These are phyloP conservation scores for Plectranthus barbatus DNA, from an alignment of 257 asterid genomes.

Conservation along the genomic window DNA sequence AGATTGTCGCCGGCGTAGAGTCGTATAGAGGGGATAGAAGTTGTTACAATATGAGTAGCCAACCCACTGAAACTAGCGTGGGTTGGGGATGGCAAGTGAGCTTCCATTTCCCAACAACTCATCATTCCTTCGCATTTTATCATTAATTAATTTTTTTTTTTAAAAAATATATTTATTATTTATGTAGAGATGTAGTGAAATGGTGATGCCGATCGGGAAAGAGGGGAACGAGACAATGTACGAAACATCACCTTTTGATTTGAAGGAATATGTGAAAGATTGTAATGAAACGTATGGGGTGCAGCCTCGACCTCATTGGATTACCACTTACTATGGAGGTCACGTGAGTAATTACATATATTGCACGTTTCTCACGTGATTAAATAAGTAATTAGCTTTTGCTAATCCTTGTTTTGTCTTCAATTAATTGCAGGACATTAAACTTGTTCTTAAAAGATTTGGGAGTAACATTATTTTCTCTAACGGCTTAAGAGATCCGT, in stretches of 20 bases:
- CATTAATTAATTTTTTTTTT: too few species aligned
- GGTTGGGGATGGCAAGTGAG: conserved; percentile 82
- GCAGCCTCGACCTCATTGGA: conserved; percentile 45
- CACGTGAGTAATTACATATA: conserved; percentile 23
- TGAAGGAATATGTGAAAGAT: not conserved
- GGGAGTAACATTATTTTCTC: conserved; percentile 62
- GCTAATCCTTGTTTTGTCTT: not conserved
- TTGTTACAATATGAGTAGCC: conserved; percentile 23
- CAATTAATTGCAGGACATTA: conserved; percentile 37
- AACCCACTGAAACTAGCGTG: conserved; percentile 19
- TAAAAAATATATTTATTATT: too few species aligned
- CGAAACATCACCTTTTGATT: conserved; percentile 17
- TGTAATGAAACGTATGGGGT: conserved; percentile 19
- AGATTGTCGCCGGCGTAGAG: conserved; percentile 39
- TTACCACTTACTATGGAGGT: conserved; percentile 46
- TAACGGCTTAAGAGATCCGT: conserved; percentile 56
- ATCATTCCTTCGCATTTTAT: too few species aligned
- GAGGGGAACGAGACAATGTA: conserved; percentile 30
- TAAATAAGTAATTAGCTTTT: not conserved
- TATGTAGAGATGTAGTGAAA: conserved; percentile 41
- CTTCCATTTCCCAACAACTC: not conserved
- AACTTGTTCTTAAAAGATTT: conserved; percentile 30
- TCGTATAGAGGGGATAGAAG: conserved; percentile 11
- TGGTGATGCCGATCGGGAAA: conserved; percentile 47
- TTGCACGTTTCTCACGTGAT: not conserved